phyloP scores from a whole-genome alignment of 2,329 filamentous ascomycete genomes.

The Diplodia corticola region DNA sequence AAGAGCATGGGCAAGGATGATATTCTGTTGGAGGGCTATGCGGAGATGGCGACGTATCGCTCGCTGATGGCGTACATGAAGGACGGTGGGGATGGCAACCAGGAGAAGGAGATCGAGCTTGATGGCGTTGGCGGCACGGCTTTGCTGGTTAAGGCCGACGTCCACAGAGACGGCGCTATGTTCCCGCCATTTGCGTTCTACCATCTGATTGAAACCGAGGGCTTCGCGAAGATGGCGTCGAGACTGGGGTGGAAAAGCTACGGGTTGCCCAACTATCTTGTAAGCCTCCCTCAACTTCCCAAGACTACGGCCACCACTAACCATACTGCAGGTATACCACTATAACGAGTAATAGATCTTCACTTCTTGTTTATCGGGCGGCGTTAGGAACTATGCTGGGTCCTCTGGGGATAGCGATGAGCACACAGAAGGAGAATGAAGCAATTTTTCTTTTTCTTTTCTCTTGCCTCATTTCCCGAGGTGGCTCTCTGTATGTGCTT shows the following conservation, averaged over 20 bases:
- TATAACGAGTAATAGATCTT: slow-evolving; percentile 69
- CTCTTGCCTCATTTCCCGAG: no score
- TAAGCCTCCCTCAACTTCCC: slow-evolving; percentile 48
- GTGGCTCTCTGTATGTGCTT: background rate
- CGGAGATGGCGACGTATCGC: slow-evolving; percentile 88
- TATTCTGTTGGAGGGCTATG: slow-evolving; percentile 89
- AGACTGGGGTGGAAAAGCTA: slow-evolving; percentile 81
- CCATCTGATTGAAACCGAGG: slow-evolving; percentile 95
- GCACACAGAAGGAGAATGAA: background rate
- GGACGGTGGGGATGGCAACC: slow-evolving; percentile 49
- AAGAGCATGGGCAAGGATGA: slow-evolving; percentile 85
- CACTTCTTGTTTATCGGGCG: slow-evolving; percentile 34
- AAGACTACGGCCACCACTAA: slow-evolving; percentile 12
- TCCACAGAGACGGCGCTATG: slow-evolving; percentile 97
- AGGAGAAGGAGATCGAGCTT: slow-evolving; percentile 67
- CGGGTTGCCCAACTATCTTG: slow-evolving; percentile 96
- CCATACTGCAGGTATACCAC: slow-evolving; percentile 70
- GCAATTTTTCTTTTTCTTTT: background rate
- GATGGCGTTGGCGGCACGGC: slow-evolving; percentile 95
- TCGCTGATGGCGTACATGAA: slow-evolving; percentile 86
- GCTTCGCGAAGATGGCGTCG: slow-evolving; percentile 95
- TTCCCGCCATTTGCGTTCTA: slow-evolving; percentile 97
- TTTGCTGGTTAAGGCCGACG: slow-evolving; percentile 90
- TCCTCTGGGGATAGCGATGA: background rate
- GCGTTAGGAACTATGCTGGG: slow-evolving; percentile 30